Evolutionary conservation across 1,139 yeast species (phyloP).

Genomic region (Kluyveromyces sp.): DNA sequence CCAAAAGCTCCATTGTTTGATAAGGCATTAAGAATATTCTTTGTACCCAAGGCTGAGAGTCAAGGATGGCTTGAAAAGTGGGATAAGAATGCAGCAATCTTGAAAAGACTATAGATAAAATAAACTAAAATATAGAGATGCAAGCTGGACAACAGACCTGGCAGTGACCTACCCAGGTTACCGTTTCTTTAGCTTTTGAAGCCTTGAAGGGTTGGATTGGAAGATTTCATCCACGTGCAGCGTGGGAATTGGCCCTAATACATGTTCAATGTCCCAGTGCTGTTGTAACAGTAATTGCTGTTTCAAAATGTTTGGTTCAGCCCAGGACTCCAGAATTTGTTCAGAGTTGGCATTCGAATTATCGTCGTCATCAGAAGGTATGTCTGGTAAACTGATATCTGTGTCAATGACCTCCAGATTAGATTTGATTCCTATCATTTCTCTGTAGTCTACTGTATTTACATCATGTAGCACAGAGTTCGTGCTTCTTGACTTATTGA

Average conservation of each 20-base stretch:
- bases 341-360: conserved; percentile 15
- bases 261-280: conserved; percentile 56
- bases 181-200: conserved; percentile 46
- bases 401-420: conserved; percentile 4
- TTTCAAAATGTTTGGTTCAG: conserved; percentile 24
- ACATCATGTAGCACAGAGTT: conserved; percentile 24
- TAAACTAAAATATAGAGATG: not conserved
- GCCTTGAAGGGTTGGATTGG: conserved; percentile 34
- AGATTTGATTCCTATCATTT: conserved; percentile 17
- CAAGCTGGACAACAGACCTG: not conserved
- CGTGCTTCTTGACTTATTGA: conserved; percentile 7
- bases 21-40: conserved; percentile 61
- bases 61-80: conserved; percentile 60
- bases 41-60: conserved; percentile 69
- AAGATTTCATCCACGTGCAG: conserved; percentile 66
- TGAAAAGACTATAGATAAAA: conserved; percentile 34
- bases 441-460: conserved; percentile 29
- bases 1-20: conserved; percentile 79
- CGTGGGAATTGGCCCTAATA: conserved; percentile 75
- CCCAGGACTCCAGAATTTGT: conserved; percentile 29
- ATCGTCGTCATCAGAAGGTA: conserved; percentile 29
- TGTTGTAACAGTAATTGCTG: conserved; percentile 47
- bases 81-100: conserved; percentile 59
- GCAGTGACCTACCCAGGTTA: conserved; percentile 26
- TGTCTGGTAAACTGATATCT: conserved; percentile 30